These are phyloP conservation scores for Stereum hirsutum DNA, from an alignment of 1,284 basidiomycete species.

Conservation along the genomic window DNA sequence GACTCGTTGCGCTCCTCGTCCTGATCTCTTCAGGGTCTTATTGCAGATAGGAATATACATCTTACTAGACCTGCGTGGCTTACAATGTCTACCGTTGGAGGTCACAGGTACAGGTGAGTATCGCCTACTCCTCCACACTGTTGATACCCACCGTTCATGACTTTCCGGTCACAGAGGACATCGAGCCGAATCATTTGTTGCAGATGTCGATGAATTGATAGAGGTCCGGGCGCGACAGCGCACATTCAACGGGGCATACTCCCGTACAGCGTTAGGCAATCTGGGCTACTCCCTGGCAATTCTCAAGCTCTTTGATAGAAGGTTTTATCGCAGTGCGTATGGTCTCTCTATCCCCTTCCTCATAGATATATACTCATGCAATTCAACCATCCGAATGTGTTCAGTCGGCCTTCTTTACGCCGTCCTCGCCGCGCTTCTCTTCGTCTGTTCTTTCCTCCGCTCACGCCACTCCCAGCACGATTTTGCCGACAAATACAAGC, in stretches of 20 bases:
- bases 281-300: constrained; percentile 70
- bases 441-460: constrained; percentile 50
- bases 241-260: constrained; percentile 78
- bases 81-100: no score
- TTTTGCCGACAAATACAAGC: constrained; percentile 47
- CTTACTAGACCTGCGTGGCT: no score
- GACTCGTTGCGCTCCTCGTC: no score
- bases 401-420: constrained; percentile 69
- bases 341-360: constrained; percentile 5
- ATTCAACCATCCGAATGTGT: neutral
- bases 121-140: no score
- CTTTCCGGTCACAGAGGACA: constrained; percentile 44
- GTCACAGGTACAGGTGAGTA: no score
- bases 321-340: constrained; percentile 59
- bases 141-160: no score
- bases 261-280: constrained; percentile 64
- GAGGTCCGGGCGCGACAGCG: constrained; percentile 72
- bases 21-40: no score
- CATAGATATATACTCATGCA: neutral
- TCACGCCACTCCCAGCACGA: constrained; percentile 60
- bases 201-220: constrained; percentile 23
- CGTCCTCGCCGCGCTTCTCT: constrained; percentile 51
- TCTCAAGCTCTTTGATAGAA: constrained; percentile 64
- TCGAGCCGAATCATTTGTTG: constrained; percentile 42
- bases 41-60: no score